phyloP scores from a whole-genome alignment of 1,284 basidiomycete genomes.

The Naganishia sp. region DNA sequence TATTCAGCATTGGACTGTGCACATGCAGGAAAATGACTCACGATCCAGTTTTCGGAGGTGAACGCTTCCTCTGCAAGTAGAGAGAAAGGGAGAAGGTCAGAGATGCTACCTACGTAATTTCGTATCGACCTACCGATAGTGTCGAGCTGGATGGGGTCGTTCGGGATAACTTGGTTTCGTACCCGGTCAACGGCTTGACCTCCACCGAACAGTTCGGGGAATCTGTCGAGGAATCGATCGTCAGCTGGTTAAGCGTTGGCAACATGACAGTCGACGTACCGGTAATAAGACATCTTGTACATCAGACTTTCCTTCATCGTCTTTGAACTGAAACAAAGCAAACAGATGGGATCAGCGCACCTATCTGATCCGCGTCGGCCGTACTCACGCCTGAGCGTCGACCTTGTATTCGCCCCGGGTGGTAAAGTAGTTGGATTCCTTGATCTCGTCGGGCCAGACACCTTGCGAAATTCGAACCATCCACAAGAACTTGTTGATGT shows the following conservation, averaged over 20 bases:
- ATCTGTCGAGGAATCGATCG: constrained; percentile 58
- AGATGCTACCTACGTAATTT: constrained; percentile 19
- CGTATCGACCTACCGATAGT: constrained; percentile 67
- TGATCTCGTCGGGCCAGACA: constrained; percentile 97
- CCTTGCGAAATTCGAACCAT: constrained; percentile 98
- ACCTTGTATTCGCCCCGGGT: constrained; percentile 90
- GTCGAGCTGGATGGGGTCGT: constrained; percentile 76
- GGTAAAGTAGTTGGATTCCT: constrained; percentile 93
- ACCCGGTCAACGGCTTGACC: constrained; percentile 76
- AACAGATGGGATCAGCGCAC: not conserved
- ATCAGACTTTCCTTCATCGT: constrained; percentile 96
- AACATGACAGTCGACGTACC: constrained; percentile 58
- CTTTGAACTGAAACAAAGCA: constrained; percentile 54
- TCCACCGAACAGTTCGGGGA: constrained; percentile 81
- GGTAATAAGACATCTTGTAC: constrained; percentile 98
- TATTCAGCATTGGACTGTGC: not conserved
- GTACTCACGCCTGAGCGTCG: constrained; percentile 71
- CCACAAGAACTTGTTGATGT: constrained; percentile 99
- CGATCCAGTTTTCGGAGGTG: constrained; percentile 98
- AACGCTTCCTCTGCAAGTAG: constrained; percentile 77
- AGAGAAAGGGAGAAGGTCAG: constrained; percentile 29
- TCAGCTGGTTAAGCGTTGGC: not conserved
- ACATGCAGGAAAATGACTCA: constrained; percentile 53
- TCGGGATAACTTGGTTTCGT: constrained; percentile 74
- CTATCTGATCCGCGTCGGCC: no score